Percentiles rank a stretch among this genome's conserved stretches.
These are phyloP conservation scores for Aspergillus sp. DNA, from an alignment of 2,329 filamentous ascomycete genomes.

Conservation along the genomic window DNA sequence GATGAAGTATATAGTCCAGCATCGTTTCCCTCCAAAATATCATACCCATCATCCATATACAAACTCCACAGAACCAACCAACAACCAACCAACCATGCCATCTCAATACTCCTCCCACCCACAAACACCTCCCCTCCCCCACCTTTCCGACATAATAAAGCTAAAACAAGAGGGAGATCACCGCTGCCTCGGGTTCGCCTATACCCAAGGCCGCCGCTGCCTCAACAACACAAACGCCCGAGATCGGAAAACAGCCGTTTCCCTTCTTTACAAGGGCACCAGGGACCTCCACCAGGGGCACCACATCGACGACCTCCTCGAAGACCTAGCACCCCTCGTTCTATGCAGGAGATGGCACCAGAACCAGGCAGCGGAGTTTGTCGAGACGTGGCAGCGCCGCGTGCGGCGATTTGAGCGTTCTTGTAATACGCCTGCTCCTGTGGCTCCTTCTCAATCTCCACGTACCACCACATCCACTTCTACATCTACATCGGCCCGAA, in stretches of 20 bases:
- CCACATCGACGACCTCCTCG: slow-evolving; percentile 15
- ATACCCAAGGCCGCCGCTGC: slow-evolving; percentile 18
- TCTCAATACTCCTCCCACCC: background rate
- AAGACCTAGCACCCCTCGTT: slow-evolving; percentile 23
- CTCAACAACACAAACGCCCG: slow-evolving; percentile 10
- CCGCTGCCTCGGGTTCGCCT: slow-evolving; percentile 20
- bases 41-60: background rate
- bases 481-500: background rate
- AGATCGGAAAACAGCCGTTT: slow-evolving; percentile 12
- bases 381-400: background rate
- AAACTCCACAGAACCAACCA: background rate
- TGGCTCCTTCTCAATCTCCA: background rate
- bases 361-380: slow-evolving; percentile 16
- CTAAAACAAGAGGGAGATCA: slow-evolving; percentile 19
- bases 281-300: slow-evolving; percentile 11
- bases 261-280: slow-evolving; percentile 18
- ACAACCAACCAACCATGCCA: background rate
- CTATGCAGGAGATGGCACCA: slow-evolving; percentile 24
- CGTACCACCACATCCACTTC: background rate
- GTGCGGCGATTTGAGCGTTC: background rate
- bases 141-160: slow-evolving; percentile 19
- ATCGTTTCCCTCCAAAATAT: background rate
- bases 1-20: background rate
- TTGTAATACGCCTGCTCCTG: background rate
- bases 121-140: background rate